Percentiles rank a stretch among this genome's conserved stretches.
These are phyloP conservation scores for Salix purpurea DNA, from an alignment of 345 rosid genomes.

Conservation along the genomic window DNA sequence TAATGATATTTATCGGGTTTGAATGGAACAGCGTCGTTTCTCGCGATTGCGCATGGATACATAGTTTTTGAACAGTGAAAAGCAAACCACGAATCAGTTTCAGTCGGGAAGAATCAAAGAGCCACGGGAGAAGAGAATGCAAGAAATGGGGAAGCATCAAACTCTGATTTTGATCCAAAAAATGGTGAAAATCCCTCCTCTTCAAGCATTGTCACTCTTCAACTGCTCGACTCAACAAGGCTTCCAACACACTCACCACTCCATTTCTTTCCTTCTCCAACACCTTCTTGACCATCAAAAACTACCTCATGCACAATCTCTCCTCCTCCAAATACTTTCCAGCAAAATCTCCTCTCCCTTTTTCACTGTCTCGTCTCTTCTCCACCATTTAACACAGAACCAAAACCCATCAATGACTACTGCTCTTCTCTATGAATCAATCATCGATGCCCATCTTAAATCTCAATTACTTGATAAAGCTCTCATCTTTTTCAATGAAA, in stretches of 20 bases:
- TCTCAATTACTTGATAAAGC: constrained; percentile 39
- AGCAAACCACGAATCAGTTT: no score
- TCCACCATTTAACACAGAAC: constrained; percentile 32
- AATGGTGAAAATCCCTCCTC: constrained; percentile 54
- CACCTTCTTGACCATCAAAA: constrained; percentile 41
- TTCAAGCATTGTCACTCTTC: constrained; percentile 42
- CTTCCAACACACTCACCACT: constrained; percentile 46
- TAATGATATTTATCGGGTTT: no score
- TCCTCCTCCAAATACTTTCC: constrained; percentile 45
- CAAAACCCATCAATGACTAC: constrained; percentile 11
- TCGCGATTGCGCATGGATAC: no score
- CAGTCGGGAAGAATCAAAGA: neutral
- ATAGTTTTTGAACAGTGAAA: no score
- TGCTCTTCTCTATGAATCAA: constrained; percentile 42
- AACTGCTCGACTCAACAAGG: constrained; percentile 32
- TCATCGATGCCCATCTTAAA: constrained; percentile 45
- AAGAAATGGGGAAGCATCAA: constrained; percentile 12
- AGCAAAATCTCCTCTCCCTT: constrained; percentile 40
- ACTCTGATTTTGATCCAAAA: constrained; percentile 26
- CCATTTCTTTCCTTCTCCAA: constrained; percentile 39
- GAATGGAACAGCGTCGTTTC: no score
- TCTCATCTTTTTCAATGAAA: constrained; percentile 42
- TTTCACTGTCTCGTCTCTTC: constrained; percentile 45
- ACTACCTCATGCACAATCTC: constrained; percentile 41
- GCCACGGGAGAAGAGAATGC: neutral